Conservation (phyloP, 768 basidiomycete species). For the Tylopilus intermedius region DNA sequence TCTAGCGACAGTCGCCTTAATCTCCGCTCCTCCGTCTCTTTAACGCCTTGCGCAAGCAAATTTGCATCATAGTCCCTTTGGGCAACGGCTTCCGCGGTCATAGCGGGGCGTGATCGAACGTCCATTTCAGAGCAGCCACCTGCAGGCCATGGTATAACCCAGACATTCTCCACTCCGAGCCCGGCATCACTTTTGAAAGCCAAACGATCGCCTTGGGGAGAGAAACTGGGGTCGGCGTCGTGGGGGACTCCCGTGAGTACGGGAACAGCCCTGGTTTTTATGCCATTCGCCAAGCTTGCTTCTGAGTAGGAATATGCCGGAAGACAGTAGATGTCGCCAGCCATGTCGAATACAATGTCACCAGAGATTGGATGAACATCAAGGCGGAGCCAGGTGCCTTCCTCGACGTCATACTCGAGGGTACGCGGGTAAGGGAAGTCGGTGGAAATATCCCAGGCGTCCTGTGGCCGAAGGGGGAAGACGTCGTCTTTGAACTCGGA, state of each 20-base stretch:
- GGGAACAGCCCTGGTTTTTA: slow-evolving; percentile 46
- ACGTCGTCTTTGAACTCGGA: slow-evolving; percentile 47
- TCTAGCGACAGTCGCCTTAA: slow-evolving; percentile 49
- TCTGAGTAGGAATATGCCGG: slow-evolving; percentile 38
- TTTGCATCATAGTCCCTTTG: slow-evolving; percentile 41
- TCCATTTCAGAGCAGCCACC: slow-evolving; percentile 59
- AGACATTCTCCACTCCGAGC: slow-evolving; percentile 71
- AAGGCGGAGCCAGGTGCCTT: slow-evolving; percentile 73
- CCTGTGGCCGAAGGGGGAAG: slow-evolving; percentile 55
- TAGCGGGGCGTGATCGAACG: slow-evolving; percentile 35
- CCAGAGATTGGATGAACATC: slow-evolving; percentile 68
- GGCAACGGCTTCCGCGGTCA: slow-evolving; percentile 34
- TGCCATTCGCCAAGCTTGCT: slow-evolving; percentile 23
- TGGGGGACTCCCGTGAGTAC: slow-evolving; percentile 61
- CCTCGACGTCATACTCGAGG: slow-evolving; percentile 61
- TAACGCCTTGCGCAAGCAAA: slow-evolving; percentile 44
- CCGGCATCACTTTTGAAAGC: slow-evolving; percentile 71
- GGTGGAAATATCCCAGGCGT: slow-evolving; percentile 69
- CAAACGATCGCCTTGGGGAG: slow-evolving; percentile 57
- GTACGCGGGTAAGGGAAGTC: slow-evolving; percentile 66
- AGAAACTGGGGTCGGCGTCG: slow-evolving; percentile 71
- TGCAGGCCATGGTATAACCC: slow-evolving; percentile 55
- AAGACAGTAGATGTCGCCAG: slow-evolving; percentile 71
- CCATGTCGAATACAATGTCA: slow-evolving; percentile 71
- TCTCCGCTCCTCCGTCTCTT: slow-evolving; percentile 47